A percentile compares a stretch with the other conserved stretches of the same genome.
Evolutionary conservation across 2,329 filamentous ascomycete species (phyloP).

Genomic region (Beauveria scarabaeidicola): DNA sequence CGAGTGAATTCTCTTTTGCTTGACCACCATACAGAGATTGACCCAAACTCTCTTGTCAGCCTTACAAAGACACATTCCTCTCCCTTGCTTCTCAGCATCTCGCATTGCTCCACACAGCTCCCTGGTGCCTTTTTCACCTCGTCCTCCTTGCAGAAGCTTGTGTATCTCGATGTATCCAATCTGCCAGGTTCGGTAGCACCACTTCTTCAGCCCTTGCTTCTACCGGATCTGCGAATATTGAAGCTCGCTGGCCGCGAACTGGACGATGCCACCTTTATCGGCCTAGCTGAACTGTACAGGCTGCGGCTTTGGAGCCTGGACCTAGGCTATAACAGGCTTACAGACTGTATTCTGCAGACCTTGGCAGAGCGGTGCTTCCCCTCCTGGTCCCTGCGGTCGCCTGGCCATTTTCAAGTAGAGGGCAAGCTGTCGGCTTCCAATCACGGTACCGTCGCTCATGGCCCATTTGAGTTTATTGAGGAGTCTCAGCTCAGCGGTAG

Average conservation of each 20-base stretch:
- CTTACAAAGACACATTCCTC: slow-evolving; percentile 12
- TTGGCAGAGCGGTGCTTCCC: slow-evolving; percentile 26
- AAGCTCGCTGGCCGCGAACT: slow-evolving; percentile 41
- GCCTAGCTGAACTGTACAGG: slow-evolving; percentile 25
- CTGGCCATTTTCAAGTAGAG: slow-evolving; percentile 35
- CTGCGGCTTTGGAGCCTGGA: slow-evolving; percentile 50
- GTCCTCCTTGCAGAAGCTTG: slow-evolving; percentile 29
- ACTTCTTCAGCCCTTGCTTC: slow-evolving; percentile 25
- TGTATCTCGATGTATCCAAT: slow-evolving; percentile 46
- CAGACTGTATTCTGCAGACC: slow-evolving; percentile 32
- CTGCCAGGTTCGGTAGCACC: slow-evolving; percentile 36
- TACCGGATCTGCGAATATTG: slow-evolving; percentile 42
- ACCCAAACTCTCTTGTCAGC: slow-evolving; percentile 29
- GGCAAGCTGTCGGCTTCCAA: slow-evolving; percentile 30
- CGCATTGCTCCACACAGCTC: slow-evolving; percentile 31
- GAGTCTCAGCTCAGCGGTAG: slow-evolving; percentile 38
- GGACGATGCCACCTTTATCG: slow-evolving; percentile 28
- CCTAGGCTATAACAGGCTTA: slow-evolving; percentile 42
- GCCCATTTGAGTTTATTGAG: slow-evolving; percentile 34
- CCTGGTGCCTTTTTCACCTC: slow-evolving; percentile 31
- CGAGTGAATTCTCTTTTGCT: slow-evolving; percentile 38
- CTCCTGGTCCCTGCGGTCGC: slow-evolving; percentile 23
- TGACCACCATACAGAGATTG: slow-evolving; percentile 37
- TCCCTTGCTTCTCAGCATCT: slow-evolving; percentile 38
- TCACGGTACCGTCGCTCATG: slow-evolving; percentile 27